phyloP scores from a whole-genome alignment of 176 grass and related monocot species.

The Pharus latifolius region DNA sequence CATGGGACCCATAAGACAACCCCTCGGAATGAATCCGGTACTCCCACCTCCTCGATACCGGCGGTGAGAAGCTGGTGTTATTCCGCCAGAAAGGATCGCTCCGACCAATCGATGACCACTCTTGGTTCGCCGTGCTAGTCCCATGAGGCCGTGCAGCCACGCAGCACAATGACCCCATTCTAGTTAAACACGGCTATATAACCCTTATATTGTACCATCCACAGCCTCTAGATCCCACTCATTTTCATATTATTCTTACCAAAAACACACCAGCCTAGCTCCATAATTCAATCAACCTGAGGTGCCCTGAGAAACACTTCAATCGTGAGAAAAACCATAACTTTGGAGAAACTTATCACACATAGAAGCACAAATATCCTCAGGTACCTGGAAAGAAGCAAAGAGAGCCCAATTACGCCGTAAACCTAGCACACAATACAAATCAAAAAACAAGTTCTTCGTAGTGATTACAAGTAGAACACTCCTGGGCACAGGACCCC shows the following conservation, averaged over 20 bases:
- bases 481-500: no score
- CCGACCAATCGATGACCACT: constrained; percentile 54
- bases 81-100: constrained; percentile 42
- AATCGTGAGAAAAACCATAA: neutral
- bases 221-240: neutral
- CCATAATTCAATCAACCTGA: neutral
- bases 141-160: constrained; percentile 66
- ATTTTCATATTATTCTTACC: neutral
- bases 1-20: constrained; percentile 52
- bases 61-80: constrained; percentile 52
- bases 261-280: neutral
- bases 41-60: constrained; percentile 49
- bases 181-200: neutral
- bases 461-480: no score
- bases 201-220: no score
- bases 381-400: neutral
- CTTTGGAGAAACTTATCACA: neutral
- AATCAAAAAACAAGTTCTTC: no score
- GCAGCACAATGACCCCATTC: constrained; percentile 78
- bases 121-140: constrained; percentile 36
- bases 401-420: no score
- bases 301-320: neutral
- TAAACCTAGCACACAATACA: no score
- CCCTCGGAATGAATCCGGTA: constrained; percentile 46
- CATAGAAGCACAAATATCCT: neutral